Conservation (phyloP, 768 basidiomycete genomes). For the Panaeolus cyanescens region DNA sequence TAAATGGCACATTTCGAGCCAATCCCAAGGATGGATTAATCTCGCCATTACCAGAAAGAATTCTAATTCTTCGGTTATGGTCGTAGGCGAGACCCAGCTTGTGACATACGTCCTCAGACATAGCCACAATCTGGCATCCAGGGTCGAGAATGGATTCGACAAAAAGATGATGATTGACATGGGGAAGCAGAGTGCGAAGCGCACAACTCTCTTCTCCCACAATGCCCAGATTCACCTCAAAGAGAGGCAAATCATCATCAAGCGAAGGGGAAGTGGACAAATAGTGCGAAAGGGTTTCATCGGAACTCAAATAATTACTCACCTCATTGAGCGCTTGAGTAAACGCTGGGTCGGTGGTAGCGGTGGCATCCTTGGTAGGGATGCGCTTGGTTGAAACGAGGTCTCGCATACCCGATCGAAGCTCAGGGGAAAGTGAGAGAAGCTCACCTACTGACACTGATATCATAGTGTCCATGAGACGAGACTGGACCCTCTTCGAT, state of each 20-base stretch:
- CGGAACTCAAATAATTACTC: too few relatives aligned
- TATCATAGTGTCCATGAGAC: background rate
- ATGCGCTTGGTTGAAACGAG: background rate
- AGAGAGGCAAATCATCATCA: too few relatives aligned
- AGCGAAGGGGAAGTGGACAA: too few relatives aligned
- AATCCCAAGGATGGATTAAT: background rate
- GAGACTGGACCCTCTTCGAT: background rate
- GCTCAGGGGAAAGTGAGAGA: background rate
- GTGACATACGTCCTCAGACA: constrained; percentile 20
- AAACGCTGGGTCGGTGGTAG: background rate
- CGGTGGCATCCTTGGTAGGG: background rate
- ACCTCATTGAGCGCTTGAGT: too few relatives aligned
- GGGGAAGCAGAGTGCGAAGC: background rate
- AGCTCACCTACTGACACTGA: background rate
- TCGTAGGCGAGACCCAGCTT: constrained; percentile 19
- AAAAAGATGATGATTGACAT: constrained; percentile 12
- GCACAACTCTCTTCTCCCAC: too few relatives aligned
- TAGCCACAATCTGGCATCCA: constrained; percentile 27
- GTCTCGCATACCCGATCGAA: background rate
- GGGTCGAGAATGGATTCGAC: constrained; percentile 21
- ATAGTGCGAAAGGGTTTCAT: too few relatives aligned
- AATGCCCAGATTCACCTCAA: too few relatives aligned
- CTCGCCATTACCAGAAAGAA: background rate
- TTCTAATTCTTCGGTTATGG: constrained; percentile 15
- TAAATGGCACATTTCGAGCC: too few relatives aligned